These are phyloP conservation scores for Penicillium coprophilum DNA, from an alignment of 495 filamentous ascomycete genomes.

Conservation along the genomic window DNA sequence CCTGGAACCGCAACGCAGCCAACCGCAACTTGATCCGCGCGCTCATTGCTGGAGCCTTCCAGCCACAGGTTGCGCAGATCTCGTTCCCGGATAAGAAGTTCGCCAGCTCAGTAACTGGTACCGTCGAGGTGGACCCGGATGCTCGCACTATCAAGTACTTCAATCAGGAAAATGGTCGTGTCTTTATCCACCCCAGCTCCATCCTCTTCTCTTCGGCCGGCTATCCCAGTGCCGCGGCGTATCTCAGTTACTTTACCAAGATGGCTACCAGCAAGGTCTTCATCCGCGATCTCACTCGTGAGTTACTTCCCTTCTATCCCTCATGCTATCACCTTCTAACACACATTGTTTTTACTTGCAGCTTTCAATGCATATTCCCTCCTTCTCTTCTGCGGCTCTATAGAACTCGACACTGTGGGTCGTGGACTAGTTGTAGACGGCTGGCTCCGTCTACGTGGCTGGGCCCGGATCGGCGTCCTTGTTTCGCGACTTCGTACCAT, in stretches of 20 bases:
- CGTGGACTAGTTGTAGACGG: conserved; percentile 89
- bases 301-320: conserved; percentile 31
- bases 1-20: conserved; percentile 51
- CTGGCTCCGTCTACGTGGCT: conserved; percentile 86
- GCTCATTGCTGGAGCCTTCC: conserved; percentile 86
- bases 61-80: conserved; percentile 87
- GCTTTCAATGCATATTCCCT: conserved; percentile 89
- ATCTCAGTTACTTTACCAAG: conserved; percentile 84
- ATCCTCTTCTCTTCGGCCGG: conserved; percentile 78
- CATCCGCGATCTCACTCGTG: conserved; percentile 84
- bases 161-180: conserved; percentile 77
- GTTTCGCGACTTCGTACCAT: conserved; percentile 79
- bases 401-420: conserved; percentile 82
- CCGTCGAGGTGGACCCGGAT: conserved; percentile 90
- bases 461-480: conserved; percentile 92
- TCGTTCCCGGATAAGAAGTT: conserved; percentile 95
- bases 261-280: conserved; percentile 90
- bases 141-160: conserved; percentile 90
- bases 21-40: conserved; percentile 73
- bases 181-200: conserved; percentile 89
- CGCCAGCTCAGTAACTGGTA: conserved; percentile 75
- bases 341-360: conserved; percentile 31
- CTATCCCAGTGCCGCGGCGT: conserved; percentile 66
- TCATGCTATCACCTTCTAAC: conserved; percentile 5
- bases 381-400: conserved; percentile 84